phyloP scores from a whole-genome alignment of 805 yeast genomes.

The Lachancea quebecensis region DNA sequence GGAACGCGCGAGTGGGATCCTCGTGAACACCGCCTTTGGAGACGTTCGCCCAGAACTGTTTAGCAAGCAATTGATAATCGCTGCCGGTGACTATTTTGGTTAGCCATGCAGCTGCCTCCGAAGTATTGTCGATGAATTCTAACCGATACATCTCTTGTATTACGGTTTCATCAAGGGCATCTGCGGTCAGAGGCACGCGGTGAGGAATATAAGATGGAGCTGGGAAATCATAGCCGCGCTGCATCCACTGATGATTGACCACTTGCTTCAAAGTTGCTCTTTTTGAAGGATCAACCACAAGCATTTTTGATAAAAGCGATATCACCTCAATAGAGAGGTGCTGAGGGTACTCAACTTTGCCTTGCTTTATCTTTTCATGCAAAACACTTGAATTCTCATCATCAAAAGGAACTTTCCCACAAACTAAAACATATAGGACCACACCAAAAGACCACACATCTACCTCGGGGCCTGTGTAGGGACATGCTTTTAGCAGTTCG shows the following conservation, averaged over 20 bases:
- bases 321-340: slow-evolving; percentile 74
- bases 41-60: slow-evolving; percentile 23
- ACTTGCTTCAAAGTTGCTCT: slow-evolving; percentile 79
- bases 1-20: slow-evolving; percentile 82
- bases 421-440: slow-evolving; percentile 86
- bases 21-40: slow-evolving; percentile 20
- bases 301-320: slow-evolving; percentile 75
- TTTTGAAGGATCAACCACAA: slow-evolving; percentile 79
- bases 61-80: slow-evolving; percentile 40
- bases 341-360: slow-evolving; percentile 85
- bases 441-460: slow-evolving; percentile 99
- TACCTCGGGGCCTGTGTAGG: slow-evolving; percentile 94
- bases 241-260: slow-evolving; percentile 91
- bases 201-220: slow-evolving; percentile 68
- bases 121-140: slow-evolving; percentile 66
- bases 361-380: slow-evolving; percentile 90
- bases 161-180: slow-evolving; percentile 43
- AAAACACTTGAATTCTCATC: slow-evolving; percentile 87
- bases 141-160: slow-evolving; percentile 68
- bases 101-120: slow-evolving; percentile 50
- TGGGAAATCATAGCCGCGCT: slow-evolving; percentile 70
- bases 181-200: slow-evolving; percentile 56
- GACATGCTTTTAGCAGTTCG: slow-evolving; percentile 84
- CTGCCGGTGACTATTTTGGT: slow-evolving; percentile 52
- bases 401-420: slow-evolving; percentile 98